Evolutionary conservation across 495 filamentous ascomycete species (phyloP).

Genomic region (Penicillium dipodomyicola): DNA sequence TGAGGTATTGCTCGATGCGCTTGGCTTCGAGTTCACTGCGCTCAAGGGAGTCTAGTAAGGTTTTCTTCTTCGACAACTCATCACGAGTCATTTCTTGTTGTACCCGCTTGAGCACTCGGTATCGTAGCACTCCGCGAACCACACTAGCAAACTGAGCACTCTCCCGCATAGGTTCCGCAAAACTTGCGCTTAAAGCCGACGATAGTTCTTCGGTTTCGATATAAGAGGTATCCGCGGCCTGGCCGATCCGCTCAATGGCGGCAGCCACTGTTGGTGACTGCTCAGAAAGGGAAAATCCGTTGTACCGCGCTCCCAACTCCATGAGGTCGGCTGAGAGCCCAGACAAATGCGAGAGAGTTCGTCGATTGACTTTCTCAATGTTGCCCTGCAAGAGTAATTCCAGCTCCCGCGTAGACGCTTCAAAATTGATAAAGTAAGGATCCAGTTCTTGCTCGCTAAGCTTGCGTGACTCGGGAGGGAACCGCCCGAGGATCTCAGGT

Average conservation of each 20-base stretch:
- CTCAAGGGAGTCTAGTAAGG: conserved; percentile 77
- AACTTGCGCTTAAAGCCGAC: conserved; percentile 74
- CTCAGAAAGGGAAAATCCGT: conserved; percentile 95
- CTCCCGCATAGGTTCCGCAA: conserved; percentile 96
- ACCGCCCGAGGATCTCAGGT: conserved; percentile 68
- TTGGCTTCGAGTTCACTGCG: conserved; percentile 86
- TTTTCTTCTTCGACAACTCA: conserved; percentile 77
- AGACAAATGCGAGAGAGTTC: conserved; percentile 80
- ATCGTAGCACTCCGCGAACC: conserved; percentile 81
- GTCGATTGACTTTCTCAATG: conserved; percentile 92
- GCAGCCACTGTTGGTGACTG: conserved; percentile 82
- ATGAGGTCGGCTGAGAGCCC: conserved; percentile 81
- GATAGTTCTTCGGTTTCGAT: conserved; percentile 93
- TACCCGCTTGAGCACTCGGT: conserved; percentile 85
- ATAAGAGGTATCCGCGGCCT: conserved; percentile 93
- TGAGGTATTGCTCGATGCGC: conserved; percentile 88
- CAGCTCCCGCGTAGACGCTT: conserved; percentile 80
- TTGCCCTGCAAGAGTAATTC: conserved; percentile 83
- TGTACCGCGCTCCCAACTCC: conserved; percentile 89
- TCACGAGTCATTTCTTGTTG: conserved; percentile 97
- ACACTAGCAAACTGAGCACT: conserved; percentile 96
- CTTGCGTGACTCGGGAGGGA: conserved; percentile 73
- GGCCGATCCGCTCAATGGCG: conserved; percentile 90
- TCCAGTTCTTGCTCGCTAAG: conserved; percentile 88
- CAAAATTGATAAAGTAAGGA: conserved; percentile 91